Percentiles rank a stretch among this genome's conserved stretches.
These are phyloP conservation scores for Tephrocybe sp. DNA, from an alignment of 768 basidiomycete genomes.

Conservation along the genomic window DNA sequence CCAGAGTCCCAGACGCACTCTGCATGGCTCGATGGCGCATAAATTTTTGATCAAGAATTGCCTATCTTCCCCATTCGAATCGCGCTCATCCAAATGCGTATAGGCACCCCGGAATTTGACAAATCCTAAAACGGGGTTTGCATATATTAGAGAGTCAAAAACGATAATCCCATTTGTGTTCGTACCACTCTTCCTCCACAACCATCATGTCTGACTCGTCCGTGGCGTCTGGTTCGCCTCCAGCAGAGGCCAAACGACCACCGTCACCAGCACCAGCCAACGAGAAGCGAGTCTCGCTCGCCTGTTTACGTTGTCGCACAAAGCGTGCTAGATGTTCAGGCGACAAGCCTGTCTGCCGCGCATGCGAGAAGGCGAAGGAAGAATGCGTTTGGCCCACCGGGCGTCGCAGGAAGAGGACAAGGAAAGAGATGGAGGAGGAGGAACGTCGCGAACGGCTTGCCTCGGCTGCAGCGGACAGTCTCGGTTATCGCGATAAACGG, in stretches of 20 bases:
- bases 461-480: slow-evolving; percentile 11
- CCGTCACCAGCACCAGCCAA: slow-evolving; percentile 5
- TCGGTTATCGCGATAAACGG: slow-evolving; percentile 7
- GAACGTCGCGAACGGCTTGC: slow-evolving; percentile 11
- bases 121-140: slow-evolving; percentile 2
- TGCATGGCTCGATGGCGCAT: no score
- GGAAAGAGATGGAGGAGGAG: slow-evolving; percentile 16
- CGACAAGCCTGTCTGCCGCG: slow-evolving; percentile 14
- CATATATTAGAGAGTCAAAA: slow-evolving; percentile 1
- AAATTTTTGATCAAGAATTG: not conserved
- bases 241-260: not conserved
- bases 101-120: not conserved
- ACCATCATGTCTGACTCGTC: slow-evolving; percentile 12
- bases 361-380: slow-evolving; percentile 15
- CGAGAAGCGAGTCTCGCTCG: slow-evolving; percentile 17
- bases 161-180: slow-evolving; percentile 8
- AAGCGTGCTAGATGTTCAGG: slow-evolving; percentile 17
- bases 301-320: slow-evolving; percentile 16
- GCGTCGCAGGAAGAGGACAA: slow-evolving; percentile 14
- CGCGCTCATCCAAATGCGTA: slow-evolving; percentile 1
- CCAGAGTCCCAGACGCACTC: no score
- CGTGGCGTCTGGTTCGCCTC: slow-evolving; percentile 7
- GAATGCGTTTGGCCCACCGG: slow-evolving; percentile 15
- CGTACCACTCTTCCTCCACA: not conserved
- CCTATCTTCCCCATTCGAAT: not conserved